Evolutionary conservation across 2,329 filamentous ascomycete species (phyloP), one percentile per base, ranked within the genome.

Genomic region (Cytospora paraplurivora): DNA sequence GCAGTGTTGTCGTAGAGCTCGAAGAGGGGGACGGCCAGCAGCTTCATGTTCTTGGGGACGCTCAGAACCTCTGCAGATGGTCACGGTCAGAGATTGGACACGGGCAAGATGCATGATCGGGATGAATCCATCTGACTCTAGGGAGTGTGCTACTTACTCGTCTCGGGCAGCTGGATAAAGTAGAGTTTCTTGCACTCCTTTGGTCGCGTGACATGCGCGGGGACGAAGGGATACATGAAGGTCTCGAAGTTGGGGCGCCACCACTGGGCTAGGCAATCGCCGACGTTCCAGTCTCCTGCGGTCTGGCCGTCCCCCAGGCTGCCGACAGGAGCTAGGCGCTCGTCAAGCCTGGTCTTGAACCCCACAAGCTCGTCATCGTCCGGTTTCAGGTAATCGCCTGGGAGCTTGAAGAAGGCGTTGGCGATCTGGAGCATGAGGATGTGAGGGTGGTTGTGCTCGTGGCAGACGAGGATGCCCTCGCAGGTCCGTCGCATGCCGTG

Each of bases 161-260:
- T 93, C 76, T 93, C 88, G 0, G 95, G 95, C 34, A 99, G 82
- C 75, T 97, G 92, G 69, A 99, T 97, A 67, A 98, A 93, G 78
- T 98, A 99, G 50, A 98, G 84, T 83, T 99, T 99, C 83, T 99
- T 99, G 81, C 94, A 97, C 81, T 99, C 95, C 81, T 99, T 99
- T 8, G 95, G 95, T 59, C 95, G 84, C 19, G 94, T 97, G 67
- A 97, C 92, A 78, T 99, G 95, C 19, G 93, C 92, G 8, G 95
- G 95, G 63, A 98, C 89, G 77, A 97, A 99, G 0, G 95, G 95
- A 76, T 99, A 99, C 93, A 99, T 97, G 82, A 98, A 98, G 2
- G 95, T 98, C 82, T 99, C 95, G 75, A 98, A 97, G 81, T 98
- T 99, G 60, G 95, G 95, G 63, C 95, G 85, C 93, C 94, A 99